Percentiles rank a stretch among this genome's conserved stretches.
phyloP scores from a whole-genome alignment of 2,329 filamentous ascomycete species.

The Trichoderma sp. region DNA sequence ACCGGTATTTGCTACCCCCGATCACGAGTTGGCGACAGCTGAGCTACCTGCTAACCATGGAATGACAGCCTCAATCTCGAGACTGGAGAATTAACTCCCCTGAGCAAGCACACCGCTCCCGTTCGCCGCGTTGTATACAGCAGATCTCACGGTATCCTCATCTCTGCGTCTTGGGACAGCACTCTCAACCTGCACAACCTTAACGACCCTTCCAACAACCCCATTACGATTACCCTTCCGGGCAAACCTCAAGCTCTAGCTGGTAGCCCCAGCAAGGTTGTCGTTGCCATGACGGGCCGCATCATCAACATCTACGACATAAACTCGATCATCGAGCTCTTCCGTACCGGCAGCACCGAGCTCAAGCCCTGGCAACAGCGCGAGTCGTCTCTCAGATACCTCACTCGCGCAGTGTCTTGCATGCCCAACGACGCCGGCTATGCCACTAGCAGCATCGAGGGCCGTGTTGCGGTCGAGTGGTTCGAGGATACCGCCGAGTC shows the following conservation, averaged over 20 bases:
- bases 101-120: conserved; percentile 76
- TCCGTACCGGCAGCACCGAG: conserved; percentile 44
- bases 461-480: conserved; percentile 94
- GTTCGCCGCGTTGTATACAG: conserved; percentile 85
- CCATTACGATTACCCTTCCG: conserved; percentile 69
- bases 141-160: conserved; percentile 68
- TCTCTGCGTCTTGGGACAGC: conserved; percentile 91
- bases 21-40: not conserved
- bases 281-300: conserved; percentile 92
- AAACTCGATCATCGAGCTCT: conserved; percentile 57
- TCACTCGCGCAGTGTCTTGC: conserved; percentile 87
- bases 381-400: conserved; percentile 93
- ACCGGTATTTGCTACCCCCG: conserved; percentile 49
- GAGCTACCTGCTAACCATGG: not conserved
- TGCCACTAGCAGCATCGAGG: conserved; percentile 88
- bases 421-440: conserved; percentile 98
- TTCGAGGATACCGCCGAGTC: conserved; percentile 87
- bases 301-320: conserved; percentile 96
- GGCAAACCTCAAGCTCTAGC: conserved; percentile 89
- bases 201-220: conserved; percentile 47
- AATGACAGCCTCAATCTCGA: conserved; percentile 60
- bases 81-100: conserved; percentile 67
- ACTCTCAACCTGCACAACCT: conserved; percentile 83
- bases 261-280: conserved; percentile 72
- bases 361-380: conserved; percentile 87